Percentiles rank a stretch among this genome's conserved stretches.
Conservation (phyloP, 2,329 filamentous ascomycete species). For the Calonectria henricotiae region DNA sequence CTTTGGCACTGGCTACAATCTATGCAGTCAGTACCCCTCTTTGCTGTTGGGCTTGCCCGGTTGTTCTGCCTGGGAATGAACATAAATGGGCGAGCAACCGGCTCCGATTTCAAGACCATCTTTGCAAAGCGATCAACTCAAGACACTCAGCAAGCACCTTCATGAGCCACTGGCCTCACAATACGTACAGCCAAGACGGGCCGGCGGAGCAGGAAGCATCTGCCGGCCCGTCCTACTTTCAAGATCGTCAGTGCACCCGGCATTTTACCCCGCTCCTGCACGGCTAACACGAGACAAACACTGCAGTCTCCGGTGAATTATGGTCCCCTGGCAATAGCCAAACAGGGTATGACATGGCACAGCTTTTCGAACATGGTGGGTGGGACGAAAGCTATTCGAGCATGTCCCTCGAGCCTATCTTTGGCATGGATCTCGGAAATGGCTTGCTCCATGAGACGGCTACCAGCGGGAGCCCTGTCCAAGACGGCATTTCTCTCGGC, state of each 20-base stretch:
- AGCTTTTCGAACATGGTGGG: not conserved
- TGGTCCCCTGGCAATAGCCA: slow-evolving; percentile 8
- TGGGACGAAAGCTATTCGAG: not conserved
- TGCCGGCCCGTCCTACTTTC: slow-evolving; percentile 42
- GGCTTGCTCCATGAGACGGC: not conserved
- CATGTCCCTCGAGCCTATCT: not conserved
- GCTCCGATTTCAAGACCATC: not conserved
- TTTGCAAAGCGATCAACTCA: slow-evolving; percentile 22
- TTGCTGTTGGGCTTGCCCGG: not conserved
- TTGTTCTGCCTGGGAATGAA: slow-evolving; percentile 5
- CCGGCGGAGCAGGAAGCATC: slow-evolving; percentile 35
- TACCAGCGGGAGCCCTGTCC: not conserved
- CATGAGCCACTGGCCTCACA: slow-evolving; percentile 37
- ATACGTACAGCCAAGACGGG: slow-evolving; percentile 39
- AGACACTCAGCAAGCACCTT: slow-evolving; percentile 8
- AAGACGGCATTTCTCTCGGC: not conserved
- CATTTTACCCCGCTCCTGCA: slow-evolving; percentile 34
- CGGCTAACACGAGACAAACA: slow-evolving; percentile 21
- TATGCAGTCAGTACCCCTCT: not conserved
- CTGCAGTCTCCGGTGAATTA: slow-evolving; percentile 10
- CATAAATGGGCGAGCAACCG: slow-evolving; percentile 40
- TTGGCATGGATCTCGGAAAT: not conserved
- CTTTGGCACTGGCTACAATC: slow-evolving; percentile 16
- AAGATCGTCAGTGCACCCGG: slow-evolving; percentile 38
- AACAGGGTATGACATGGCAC: slow-evolving; percentile 8